Percentiles rank a stretch among this genome's conserved stretches.
Evolutionary conservation across 495 filamentous ascomycete species (phyloP).

Genomic region (Pseudomonodictys pantanalensis): DNA sequence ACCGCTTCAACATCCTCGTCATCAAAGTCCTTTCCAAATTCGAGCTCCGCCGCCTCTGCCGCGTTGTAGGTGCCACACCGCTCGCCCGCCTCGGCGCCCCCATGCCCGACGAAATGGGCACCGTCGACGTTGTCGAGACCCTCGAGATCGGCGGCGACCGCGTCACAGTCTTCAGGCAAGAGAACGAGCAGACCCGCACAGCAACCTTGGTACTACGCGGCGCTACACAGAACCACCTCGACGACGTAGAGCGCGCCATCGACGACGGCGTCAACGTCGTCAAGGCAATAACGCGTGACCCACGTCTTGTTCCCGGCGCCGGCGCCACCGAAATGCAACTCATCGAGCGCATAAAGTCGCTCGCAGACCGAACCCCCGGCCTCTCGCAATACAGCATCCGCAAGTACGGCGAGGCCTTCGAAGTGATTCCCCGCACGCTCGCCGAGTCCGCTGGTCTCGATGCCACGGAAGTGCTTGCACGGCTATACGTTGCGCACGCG

Average conservation of each 20-base stretch:
- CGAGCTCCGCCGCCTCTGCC: constrained; percentile 87
- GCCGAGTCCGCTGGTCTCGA: constrained; percentile 94
- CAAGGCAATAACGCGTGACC: constrained; percentile 94
- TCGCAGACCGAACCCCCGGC: constrained; percentile 87
- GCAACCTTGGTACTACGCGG: constrained; percentile 93
- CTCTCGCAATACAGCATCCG: constrained; percentile 92
- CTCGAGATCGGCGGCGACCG: constrained; percentile 97
- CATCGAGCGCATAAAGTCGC: constrained; percentile 81
- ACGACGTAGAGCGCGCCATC: constrained; percentile 94
- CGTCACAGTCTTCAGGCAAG: constrained; percentile 97
- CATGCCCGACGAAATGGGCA: constrained; percentile 99
- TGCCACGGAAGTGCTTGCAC: constrained; percentile 88
- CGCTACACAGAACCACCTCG: constrained; percentile 95
- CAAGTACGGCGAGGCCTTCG: constrained; percentile 97
- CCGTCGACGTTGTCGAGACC: constrained; percentile 91
- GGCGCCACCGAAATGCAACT: constrained; percentile 96
- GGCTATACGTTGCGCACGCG: constrained; percentile 83
- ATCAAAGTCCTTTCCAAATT: constrained; percentile 99
- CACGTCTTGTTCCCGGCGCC: constrained; percentile 87
- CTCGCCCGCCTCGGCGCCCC: constrained; percentile 93
- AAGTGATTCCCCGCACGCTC: constrained; percentile 88
- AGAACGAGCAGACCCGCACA: constrained; percentile 85
- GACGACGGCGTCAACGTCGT: constrained; percentile 99
- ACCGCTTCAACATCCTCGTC: constrained; percentile 90
- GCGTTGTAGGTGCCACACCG: constrained; percentile 93